Base-by-base conservation (phyloP, 2,329 filamentous ascomycete species). In the Fusarium beomiforme region DNA sequence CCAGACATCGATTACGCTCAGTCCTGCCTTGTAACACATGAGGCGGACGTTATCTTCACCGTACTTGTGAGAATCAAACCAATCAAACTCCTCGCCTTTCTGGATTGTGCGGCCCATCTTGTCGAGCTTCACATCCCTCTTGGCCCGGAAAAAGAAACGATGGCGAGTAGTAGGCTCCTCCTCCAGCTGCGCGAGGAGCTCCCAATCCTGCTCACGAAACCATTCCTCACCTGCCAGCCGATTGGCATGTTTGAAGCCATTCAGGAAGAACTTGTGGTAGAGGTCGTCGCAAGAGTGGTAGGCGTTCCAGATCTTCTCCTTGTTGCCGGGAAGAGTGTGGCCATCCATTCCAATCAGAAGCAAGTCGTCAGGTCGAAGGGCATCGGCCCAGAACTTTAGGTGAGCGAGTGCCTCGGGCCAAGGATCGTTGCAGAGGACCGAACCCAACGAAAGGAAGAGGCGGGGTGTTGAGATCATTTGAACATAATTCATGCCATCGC, bases 11-110 rank as follows among this genome's bases (percentile, higher is more conserved):
- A 80, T 67, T 37, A 82, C 77, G 50, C 76, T 78, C 69, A 83
- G 73, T 49, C 79, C 80, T 42, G 81, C 79, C 73, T 81, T 79
- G 63, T 72, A 75, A 63, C 81, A 83, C 82, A 83, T 83, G 61
- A 79, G 73, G 26, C 75, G 75, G 16, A 83, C 81, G 33, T 76
- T 76, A 6, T 75, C 64, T 68, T 81, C 79, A 49, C 76, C 74
- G 50, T 83, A 82, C 71, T 83, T 83, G 73, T 83, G 82, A 34
- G 82, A 81, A 69, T 83, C 82, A 64, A 83, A 83, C 82, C 82
- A 83, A 65, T 83, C 82, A 19, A 83, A 74, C 61, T 82, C 80
- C 44, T 81, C 75, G 17, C 79, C 81, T 23, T 73, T 55, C 42
- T 67, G 57, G 41, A 83, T 79, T 14, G 65, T 64, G 19, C 73